These are phyloP conservation scores for Colletotrichum sp. DNA, from an alignment of 2,329 filamentous ascomycete genomes.

Conservation along the genomic window DNA sequence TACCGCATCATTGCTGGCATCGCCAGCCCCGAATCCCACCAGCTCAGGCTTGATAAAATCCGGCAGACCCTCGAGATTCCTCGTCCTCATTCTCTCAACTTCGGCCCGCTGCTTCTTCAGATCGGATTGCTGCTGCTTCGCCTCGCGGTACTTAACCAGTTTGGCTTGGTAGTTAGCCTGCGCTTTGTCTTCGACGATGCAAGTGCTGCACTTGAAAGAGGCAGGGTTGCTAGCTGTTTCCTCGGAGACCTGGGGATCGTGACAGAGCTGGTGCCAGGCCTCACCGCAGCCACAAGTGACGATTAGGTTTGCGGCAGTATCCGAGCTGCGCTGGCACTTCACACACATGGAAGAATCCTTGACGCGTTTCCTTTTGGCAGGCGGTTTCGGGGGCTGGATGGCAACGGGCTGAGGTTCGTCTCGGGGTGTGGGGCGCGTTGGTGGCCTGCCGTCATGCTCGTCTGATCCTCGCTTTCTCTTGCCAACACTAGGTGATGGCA, in stretches of 20 bases:
- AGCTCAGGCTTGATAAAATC: conserved; percentile 38
- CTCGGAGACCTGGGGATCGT: conserved; percentile 21
- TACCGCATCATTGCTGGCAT: conserved; percentile 37
- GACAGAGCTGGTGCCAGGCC: conserved; percentile 29
- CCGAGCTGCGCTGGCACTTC: conserved; percentile 24
- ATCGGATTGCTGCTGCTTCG: conserved; percentile 19
- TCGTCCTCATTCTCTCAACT: conserved; percentile 35
- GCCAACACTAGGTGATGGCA: neutral
- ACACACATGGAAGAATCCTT: conserved; percentile 22
- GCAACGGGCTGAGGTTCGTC: neutral
- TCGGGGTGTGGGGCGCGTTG: neutral
- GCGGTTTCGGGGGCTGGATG: conserved; percentile 2
- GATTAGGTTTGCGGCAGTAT: conserved; percentile 23
- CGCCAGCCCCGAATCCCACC: conserved; percentile 41
- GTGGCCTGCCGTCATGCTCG: neutral
- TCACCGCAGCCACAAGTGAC: conserved; percentile 26
- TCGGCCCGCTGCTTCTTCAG: conserved; percentile 26
- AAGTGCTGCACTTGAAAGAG: conserved; percentile 23
- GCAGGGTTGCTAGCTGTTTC: conserved; percentile 11
- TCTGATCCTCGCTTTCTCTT: conserved; percentile 9
- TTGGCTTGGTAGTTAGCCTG: conserved; percentile 17
- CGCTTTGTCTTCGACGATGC: conserved; percentile 22
- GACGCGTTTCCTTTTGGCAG: conserved; percentile 16
- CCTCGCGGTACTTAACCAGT: conserved; percentile 18
- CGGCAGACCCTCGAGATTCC: conserved; percentile 35